Conservation (phyloP, 2,329 filamentous ascomycete species). For the Xylaria sp. region DNA sequence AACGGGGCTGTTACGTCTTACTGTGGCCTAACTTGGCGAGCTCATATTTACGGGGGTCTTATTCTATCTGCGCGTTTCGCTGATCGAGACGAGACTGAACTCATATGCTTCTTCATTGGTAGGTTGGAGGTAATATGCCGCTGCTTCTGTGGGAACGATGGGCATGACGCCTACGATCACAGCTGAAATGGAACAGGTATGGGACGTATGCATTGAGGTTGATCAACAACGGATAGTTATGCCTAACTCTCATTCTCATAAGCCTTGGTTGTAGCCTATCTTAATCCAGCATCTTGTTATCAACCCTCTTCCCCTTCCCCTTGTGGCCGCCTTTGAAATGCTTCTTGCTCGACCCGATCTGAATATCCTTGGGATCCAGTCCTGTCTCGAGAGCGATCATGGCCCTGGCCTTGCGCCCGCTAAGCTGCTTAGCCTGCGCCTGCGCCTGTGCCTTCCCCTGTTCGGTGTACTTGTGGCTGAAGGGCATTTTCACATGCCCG, state of each 20-base stretch:
- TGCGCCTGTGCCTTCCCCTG: slow-evolving; percentile 60
- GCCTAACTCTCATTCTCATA: not conserved
- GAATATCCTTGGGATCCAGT: slow-evolving; percentile 78
- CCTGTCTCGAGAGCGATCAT: slow-evolving; percentile 84
- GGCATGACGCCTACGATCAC: not conserved
- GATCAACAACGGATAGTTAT: not conserved
- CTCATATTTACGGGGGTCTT: too few species aligned
- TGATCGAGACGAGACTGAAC: too few species aligned
- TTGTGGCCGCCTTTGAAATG: slow-evolving; percentile 84
- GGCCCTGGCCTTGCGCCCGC: slow-evolving; percentile 78
- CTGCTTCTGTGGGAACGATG: too few species aligned
- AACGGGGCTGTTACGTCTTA: too few species aligned
- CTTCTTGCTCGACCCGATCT: slow-evolving; percentile 74
- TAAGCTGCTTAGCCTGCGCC: slow-evolving; percentile 67
- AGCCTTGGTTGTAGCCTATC: slow-evolving; percentile 23
- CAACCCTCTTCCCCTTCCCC: slow-evolving; percentile 58
- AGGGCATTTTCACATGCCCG: slow-evolving; percentile 76
- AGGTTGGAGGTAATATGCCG: too few species aligned
- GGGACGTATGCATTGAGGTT: not conserved
- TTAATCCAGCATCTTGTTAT: slow-evolving; percentile 41
- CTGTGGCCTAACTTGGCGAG: too few species aligned
- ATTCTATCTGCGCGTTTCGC: too few species aligned
- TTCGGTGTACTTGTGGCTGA: slow-evolving; percentile 86
- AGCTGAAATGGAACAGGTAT: not conserved
- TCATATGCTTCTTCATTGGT: too few species aligned